Percentiles rank a stretch among this genome's conserved stretches.
These are phyloP conservation scores for Talaromyces borbonicus DNA, from an alignment of 495 filamentous ascomycete species.

Conservation along the genomic window DNA sequence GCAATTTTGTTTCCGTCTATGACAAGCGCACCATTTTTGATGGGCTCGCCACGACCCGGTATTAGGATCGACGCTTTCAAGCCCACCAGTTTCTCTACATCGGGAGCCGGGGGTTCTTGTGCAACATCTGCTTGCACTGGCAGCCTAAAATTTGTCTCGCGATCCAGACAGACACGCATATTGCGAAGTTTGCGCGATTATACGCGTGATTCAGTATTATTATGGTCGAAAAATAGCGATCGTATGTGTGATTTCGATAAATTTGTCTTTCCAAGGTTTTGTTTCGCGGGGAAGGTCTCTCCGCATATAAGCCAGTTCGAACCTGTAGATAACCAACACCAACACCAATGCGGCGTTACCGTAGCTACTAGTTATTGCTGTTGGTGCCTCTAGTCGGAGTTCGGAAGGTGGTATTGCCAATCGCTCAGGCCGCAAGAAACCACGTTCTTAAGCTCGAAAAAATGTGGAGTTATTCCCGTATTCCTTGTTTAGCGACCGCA, in stretches of 20 bases:
- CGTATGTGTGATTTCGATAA: no score
- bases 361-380: neutral
- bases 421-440: neutral
- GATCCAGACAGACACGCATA: conserved; percentile 1
- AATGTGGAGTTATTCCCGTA: no score
- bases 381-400: neutral
- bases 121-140: neutral
- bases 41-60: conserved; percentile 33
- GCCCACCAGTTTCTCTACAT: neutral
- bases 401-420: conserved; percentile 5
- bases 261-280: no score
- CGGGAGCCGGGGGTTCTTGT: neutral
- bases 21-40: conserved; percentile 29
- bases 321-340: no score
- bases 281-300: no score
- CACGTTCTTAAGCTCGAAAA: neutral
- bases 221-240: no score
- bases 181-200: no score
- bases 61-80: conserved; percentile 23
- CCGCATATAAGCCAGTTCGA: no score
- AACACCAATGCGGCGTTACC: no score
- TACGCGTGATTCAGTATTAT: no score
- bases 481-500: no score
- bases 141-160: neutral
- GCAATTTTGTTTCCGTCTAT: conserved; percentile 30